phyloP scores from a whole-genome alignment of 2,329 filamentous ascomycete species.

The Ceratocystiopsis minuta region DNA sequence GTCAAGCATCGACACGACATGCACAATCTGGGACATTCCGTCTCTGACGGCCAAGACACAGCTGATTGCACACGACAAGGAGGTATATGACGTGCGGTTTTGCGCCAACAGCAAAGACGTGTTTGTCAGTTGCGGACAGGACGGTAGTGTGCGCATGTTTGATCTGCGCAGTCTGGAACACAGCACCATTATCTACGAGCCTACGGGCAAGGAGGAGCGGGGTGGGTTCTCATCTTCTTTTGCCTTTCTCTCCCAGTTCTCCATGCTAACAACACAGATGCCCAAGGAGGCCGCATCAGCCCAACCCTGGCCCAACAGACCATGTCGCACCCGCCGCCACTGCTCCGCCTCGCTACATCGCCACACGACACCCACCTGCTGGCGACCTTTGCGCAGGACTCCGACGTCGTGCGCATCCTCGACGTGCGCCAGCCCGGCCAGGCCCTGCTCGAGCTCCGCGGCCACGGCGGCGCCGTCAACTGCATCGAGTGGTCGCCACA shows the following conservation, averaged over 20 bases:
- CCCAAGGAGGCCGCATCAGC: conserved; percentile 46
- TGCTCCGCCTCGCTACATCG: conserved; percentile 70
- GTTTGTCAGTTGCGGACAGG: conserved; percentile 92
- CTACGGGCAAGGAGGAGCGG: conserved; percentile 66
- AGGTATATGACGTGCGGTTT: conserved; percentile 96
- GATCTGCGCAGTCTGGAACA: conserved; percentile 91
- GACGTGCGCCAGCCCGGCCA: conserved; percentile 94
- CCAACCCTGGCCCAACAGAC: conserved; percentile 62
- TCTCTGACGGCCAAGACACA: conserved; percentile 96
- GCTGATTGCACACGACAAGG: conserved; percentile 94
- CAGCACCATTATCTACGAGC: conserved; percentile 98
- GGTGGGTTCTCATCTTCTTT: conserved; percentile 28
- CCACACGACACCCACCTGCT: conserved; percentile 90
- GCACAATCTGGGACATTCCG: conserved; percentile 98
- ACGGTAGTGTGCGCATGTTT: conserved; percentile 97
- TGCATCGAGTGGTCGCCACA: conserved; percentile 86
- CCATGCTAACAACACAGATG: conserved; percentile 19
- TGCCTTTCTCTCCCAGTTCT: not conserved
- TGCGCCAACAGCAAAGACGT: conserved; percentile 97
- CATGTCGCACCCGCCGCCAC: conserved; percentile 56
- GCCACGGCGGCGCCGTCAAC: conserved; percentile 71
- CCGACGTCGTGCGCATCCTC: conserved; percentile 78
- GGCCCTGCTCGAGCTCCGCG: conserved; percentile 79
- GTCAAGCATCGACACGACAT: conserved; percentile 96
- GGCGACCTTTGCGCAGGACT: conserved; percentile 93